A percentile compares a stretch with the other conserved stretches of the same genome.
Conservation (phyloP, 202 grass and related monocot species). For the Setaria viridis region DNA sequence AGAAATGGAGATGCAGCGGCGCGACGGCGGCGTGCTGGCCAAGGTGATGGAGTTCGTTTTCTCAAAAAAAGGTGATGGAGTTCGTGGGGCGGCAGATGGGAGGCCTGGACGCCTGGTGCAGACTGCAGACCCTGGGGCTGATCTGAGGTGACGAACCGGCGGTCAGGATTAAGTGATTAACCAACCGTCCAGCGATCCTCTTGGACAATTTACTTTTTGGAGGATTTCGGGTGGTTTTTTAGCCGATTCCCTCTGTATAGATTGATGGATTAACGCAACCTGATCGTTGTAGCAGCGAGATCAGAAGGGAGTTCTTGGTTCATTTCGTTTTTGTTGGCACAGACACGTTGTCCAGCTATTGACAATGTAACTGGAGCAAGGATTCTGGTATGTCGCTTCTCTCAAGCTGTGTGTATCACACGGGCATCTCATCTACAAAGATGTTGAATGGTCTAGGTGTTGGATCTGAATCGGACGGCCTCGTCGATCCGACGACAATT, state of each 20-base stretch:
- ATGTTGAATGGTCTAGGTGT: background rate
- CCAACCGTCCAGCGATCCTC: background rate
- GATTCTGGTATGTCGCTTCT: background rate
- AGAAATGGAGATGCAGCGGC: too few species aligned
- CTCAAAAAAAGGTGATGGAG: conserved; percentile 19
- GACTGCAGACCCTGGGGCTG: conserved; percentile 55
- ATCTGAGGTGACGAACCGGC: conserved; percentile 49
- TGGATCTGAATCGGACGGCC: background rate
- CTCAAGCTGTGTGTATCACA: background rate
- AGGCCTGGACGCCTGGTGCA: conserved; percentile 53
- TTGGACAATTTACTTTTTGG: background rate
- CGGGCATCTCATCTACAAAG: background rate
- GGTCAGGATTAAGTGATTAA: background rate
- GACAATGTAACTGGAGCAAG: background rate
- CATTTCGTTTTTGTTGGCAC: background rate
- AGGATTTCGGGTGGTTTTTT: conserved; percentile 21
- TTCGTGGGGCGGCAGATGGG: conserved; percentile 60
- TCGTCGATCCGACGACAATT: background rate
- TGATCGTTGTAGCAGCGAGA: background rate
- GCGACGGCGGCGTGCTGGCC: conserved; percentile 32
- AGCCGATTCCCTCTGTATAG: conserved; percentile 18
- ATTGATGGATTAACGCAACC: background rate
- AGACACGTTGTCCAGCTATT: background rate
- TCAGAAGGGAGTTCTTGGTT: background rate
- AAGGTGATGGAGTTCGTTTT: conserved; percentile 43